These are phyloP conservation scores for Carex sylvatica DNA, from an alignment of 202 grass and related monocot genomes.

Conservation along the genomic window DNA sequence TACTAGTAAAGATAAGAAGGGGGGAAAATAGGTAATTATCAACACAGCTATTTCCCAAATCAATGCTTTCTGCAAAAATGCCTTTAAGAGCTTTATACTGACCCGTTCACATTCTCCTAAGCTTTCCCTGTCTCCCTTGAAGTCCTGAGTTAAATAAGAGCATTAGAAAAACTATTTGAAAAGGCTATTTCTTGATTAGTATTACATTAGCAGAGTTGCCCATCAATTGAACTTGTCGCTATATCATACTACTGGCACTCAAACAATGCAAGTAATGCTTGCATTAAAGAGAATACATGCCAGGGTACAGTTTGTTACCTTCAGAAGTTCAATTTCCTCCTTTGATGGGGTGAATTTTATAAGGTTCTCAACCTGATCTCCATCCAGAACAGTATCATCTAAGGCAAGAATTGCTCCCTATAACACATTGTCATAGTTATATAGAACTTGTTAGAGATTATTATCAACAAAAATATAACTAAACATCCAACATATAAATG, in stretches of 20 bases:
- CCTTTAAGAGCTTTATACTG: conserved; percentile 14
- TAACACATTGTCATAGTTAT: conserved; percentile 22
- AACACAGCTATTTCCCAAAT: neutral
- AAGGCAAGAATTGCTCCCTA: conserved; percentile 84
- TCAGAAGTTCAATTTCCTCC: conserved; percentile 96
- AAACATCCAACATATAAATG: conserved; percentile 24
- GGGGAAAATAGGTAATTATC: neutral
- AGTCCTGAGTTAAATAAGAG: conserved; percentile 49
- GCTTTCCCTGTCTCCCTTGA: conserved; percentile 87
- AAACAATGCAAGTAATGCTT: neutral
- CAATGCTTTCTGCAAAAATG: conserved; percentile 12
- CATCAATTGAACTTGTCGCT: conserved; percentile 27
- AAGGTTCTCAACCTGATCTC: conserved; percentile 96
- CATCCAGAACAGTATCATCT: conserved; percentile 86
- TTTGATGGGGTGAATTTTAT: conserved; percentile 99
- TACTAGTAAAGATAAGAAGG: conserved; percentile 48
- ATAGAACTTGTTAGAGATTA: neutral
- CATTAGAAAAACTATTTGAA: neutral
- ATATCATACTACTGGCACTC: conserved; percentile 17
- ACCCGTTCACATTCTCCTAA: conserved; percentile 96
- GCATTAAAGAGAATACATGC: neutral
- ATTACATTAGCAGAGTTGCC: neutral
- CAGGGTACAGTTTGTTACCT: conserved; percentile 46
- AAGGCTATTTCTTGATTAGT: neutral
- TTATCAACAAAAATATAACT: conserved; percentile 4